These are phyloP conservation scores for Elaeis oleifera DNA, from an alignment of 202 grass and related monocot species.

Conservation along the genomic window DNA sequence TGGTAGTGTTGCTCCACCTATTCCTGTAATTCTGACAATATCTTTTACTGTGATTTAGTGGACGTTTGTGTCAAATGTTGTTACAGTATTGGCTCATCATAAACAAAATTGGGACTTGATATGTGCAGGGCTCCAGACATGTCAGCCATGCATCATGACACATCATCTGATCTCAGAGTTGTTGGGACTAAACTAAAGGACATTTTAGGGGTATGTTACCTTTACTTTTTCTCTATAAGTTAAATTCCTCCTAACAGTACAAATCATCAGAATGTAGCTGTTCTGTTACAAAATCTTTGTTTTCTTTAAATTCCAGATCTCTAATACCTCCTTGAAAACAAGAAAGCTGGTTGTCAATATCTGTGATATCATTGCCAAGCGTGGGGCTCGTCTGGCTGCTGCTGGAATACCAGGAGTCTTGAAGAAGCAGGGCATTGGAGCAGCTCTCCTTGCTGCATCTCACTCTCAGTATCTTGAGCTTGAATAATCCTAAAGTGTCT, in stretches of 20 bases:
- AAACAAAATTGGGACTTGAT: conserved; percentile 18
- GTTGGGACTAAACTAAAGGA: conserved; percentile 47
- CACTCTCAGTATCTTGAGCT: conserved; percentile 36
- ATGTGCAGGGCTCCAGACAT: conserved; percentile 56
- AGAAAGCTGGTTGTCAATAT: conserved; percentile 34
- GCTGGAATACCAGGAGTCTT: conserved; percentile 51
- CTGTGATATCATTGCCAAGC: conserved; percentile 42
- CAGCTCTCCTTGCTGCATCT: conserved; percentile 51
- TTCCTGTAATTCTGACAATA: no score
- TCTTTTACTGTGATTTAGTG: no score
- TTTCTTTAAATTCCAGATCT: conserved; percentile 31
- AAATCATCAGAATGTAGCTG: no score
- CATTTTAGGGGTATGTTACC: conserved; percentile 40
- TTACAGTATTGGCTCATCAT: no score
- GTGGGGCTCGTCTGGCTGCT: conserved; percentile 44
- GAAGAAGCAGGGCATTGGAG: conserved; percentile 53
- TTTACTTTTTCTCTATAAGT: not conserved
- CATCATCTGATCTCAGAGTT: conserved; percentile 52
- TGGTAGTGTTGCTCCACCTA: no score
- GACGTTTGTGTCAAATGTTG: no score
- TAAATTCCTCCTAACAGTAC: not conserved
- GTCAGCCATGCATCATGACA: conserved; percentile 70
- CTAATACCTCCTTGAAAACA: conserved; percentile 44
- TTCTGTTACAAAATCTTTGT: no score
- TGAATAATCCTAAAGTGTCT: conserved; percentile 11